phyloP scores from a whole-genome alignment of 345 rosid species.

The Bruguiera parviflora region DNA sequence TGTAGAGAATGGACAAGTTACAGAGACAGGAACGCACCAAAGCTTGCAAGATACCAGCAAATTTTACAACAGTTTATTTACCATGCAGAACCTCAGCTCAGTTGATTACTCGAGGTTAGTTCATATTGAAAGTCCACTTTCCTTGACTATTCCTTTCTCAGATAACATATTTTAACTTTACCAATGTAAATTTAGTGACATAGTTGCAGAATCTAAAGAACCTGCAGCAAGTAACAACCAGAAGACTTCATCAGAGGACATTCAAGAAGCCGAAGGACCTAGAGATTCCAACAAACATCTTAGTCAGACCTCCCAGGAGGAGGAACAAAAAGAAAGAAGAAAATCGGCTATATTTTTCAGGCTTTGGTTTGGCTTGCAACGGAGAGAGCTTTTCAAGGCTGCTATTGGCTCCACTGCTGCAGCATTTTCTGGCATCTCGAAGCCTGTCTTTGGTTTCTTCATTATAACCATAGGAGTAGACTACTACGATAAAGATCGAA shows the following conservation, averaged over 20 bases:
- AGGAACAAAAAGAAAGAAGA: slow-evolving; percentile 13
- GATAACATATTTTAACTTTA: slow-evolving; percentile 9
- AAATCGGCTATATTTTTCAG: slow-evolving; percentile 40
- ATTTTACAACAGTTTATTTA: slow-evolving; percentile 40
- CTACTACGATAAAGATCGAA: slow-evolving; percentile 40
- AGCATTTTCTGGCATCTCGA: slow-evolving; percentile 63
- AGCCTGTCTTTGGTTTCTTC: slow-evolving; percentile 58
- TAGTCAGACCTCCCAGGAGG: slow-evolving; percentile 18
- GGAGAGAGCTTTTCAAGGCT: slow-evolving; percentile 36
- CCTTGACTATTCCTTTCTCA: neutral
- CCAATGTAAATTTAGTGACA: slow-evolving; percentile 17
- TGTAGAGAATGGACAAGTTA: slow-evolving; percentile 54
- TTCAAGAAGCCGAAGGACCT: slow-evolving; percentile 15
- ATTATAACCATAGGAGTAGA: slow-evolving; percentile 56
- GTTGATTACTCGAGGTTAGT: slow-evolving; percentile 37
- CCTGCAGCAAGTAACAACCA: slow-evolving; percentile 6
- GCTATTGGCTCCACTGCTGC: slow-evolving; percentile 52
- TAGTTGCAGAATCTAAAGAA: slow-evolving; percentile 21
- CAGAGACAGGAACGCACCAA: slow-evolving; percentile 54
- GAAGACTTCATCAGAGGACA: slow-evolving; percentile 9
- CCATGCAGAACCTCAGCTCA: slow-evolving; percentile 44
- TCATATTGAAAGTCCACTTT: neutral
- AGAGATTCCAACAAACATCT: slow-evolving; percentile 1
- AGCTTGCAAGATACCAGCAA: slow-evolving; percentile 42
- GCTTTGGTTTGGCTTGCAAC: slow-evolving; percentile 50